phyloP scores from a whole-genome alignment of 768 basidiomycete genomes.

The Leccinum sublutescens region DNA sequence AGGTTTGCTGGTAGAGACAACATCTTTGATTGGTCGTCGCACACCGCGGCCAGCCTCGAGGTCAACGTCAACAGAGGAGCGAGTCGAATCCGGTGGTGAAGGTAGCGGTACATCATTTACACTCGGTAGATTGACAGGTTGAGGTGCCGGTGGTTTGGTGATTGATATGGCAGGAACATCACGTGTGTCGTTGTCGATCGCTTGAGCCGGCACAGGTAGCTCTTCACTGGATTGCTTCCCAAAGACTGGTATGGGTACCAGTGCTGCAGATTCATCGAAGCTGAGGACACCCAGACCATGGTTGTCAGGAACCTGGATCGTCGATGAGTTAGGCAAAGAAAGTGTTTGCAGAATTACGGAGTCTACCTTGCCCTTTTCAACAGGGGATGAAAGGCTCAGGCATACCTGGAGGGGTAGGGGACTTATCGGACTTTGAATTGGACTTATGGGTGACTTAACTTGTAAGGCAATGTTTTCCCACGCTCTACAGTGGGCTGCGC shows the following conservation, averaged over 20 bases:
- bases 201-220: constrained; percentile 22
- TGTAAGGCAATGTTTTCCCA: too few species aligned
- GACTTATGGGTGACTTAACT: too few species aligned
- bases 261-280: constrained; percentile 44
- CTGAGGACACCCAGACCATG: constrained; percentile 43
- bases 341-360: not conserved
- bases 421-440: too few species aligned
- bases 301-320: constrained; percentile 41
- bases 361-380: constrained; percentile 50
- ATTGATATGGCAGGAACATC: constrained; percentile 56
- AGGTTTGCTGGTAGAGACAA: constrained; percentile 15
- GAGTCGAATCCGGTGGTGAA: constrained; percentile 44
- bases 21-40: constrained; percentile 31
- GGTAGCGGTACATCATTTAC: constrained; percentile 49
- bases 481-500: too few species aligned
- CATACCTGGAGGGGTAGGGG: too few species aligned
- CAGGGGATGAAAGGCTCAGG: constrained; percentile 34
- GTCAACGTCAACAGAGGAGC: constrained; percentile 36
- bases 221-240: constrained; percentile 30
- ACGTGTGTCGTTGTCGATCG: constrained; percentile 20
- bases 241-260: constrained; percentile 65
- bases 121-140: constrained; percentile 69
- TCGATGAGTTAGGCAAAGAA: constrained; percentile 18
- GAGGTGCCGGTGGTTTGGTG: constrained; percentile 69
- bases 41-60: constrained; percentile 43